Percentiles rank a stretch among this genome's conserved stretches.
Conservation (phyloP, 2,329 filamentous ascomycete species). For the Trichophyton schoenleinii region DNA sequence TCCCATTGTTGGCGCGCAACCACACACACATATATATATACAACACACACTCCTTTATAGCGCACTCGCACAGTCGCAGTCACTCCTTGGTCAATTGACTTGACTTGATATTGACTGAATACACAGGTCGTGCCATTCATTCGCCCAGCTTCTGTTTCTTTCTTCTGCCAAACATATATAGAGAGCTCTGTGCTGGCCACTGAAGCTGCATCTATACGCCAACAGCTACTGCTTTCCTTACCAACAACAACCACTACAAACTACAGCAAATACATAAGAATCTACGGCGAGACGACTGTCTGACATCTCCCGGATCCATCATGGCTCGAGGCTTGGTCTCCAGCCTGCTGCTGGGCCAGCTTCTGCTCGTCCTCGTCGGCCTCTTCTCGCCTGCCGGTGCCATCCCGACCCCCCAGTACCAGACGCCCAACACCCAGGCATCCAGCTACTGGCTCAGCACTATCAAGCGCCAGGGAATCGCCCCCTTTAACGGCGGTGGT, state of each 20-base stretch:
- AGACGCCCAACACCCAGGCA: slow-evolving; percentile 6
- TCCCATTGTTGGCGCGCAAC: background rate
- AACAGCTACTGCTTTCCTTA: background rate
- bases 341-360: slow-evolving; percentile 16
- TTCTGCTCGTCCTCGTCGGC: slow-evolving; percentile 23
- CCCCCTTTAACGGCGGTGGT: slow-evolving; percentile 46
- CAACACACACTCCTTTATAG: background rate
- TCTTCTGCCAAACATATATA: background rate
- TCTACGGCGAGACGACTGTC: background rate
- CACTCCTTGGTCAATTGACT: background rate
- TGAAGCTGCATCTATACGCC: background rate
- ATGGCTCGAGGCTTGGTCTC: slow-evolving; percentile 6
- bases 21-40: background rate
- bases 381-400: slow-evolving; percentile 22
- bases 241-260: background rate
- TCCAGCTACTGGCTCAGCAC: slow-evolving; percentile 55
- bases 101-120: background rate
- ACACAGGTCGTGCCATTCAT: background rate
- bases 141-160: background rate
- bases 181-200: background rate
- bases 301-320: background rate
- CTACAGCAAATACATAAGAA: background rate
- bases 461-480: slow-evolving; percentile 56
- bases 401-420: slow-evolving; percentile 10
- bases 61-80: background rate